A percentile compares a stretch with the other conserved stretches of the same genome.
These are phyloP conservation scores for Cyclospora cayetanensis DNA, from an alignment of 169 alveolate species.

Conservation along the genomic window DNA sequence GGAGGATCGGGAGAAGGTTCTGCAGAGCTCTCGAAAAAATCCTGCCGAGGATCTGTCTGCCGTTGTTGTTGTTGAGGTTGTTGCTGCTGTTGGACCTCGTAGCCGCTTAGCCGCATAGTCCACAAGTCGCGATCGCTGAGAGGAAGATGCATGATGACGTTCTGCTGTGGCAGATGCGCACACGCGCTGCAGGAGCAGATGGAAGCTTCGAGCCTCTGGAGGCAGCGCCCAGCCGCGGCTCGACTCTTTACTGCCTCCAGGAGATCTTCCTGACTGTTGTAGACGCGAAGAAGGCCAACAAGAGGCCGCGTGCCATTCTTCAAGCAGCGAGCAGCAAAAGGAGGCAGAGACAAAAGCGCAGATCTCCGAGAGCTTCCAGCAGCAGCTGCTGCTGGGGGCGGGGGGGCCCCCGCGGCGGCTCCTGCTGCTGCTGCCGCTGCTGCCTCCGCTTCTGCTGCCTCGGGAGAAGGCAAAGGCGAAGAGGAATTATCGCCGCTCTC, in stretches of 20 bases:
- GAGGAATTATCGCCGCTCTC: too few relatives aligned
- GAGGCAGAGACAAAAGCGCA: conserved; percentile 6
- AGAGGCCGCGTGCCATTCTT: conserved; percentile 25
- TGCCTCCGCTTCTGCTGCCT: conserved; percentile 6
- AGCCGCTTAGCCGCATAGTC: neutral
- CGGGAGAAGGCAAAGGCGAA: neutral
- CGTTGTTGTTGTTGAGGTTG: neutral
- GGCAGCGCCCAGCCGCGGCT: neutral
- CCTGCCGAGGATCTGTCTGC: neutral
- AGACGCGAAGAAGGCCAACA: neutral
- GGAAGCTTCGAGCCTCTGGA: neutral
- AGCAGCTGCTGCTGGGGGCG: neutral
- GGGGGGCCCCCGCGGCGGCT: neutral
- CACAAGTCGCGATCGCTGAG: neutral
- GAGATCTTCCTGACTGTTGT: neutral
- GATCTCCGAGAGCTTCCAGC: neutral
- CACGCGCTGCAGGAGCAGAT: neutral
- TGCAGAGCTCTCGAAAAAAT: neutral
- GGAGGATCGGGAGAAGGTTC: neutral
- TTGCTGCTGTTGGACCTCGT: neutral
- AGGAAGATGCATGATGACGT: neutral
- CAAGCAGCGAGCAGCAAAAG: neutral
- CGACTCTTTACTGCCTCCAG: neutral
- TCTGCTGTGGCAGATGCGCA: neutral
- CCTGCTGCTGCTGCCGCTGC: conserved; percentile 29